These are phyloP conservation scores for Colletotrichum noveboracense DNA, from an alignment of 2,329 filamentous ascomycete genomes.

Conservation along the genomic window DNA sequence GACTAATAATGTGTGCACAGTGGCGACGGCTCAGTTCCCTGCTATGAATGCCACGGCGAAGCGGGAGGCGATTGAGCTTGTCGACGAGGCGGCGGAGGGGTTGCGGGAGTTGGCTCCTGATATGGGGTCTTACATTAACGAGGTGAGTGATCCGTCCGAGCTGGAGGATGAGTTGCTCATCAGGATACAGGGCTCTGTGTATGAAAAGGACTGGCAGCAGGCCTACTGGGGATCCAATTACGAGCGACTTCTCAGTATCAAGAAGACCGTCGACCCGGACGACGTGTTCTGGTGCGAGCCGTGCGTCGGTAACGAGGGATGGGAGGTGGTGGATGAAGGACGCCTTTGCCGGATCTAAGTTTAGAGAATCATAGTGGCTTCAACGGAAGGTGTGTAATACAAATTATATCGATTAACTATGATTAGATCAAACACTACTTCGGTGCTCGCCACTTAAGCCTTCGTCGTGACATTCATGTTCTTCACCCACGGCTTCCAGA, in stretches of 20 bases:
- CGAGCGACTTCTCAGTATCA: conserved; percentile 5
- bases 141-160: background rate
- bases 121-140: conserved; percentile 19
- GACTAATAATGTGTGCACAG: conserved; percentile 26
- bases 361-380: too few relatives aligned
- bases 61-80: conserved; percentile 25
- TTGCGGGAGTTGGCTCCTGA: conserved; percentile 30
- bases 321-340: background rate
- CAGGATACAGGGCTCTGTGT: background rate
- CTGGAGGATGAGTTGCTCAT: background rate
- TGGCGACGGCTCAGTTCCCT: conserved; percentile 28
- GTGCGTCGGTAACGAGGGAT: conserved; percentile 13
- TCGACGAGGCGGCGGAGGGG: conserved; percentile 35
- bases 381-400: background rate
- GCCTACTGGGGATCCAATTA: conserved; percentile 21
- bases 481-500: conserved; percentile 56
- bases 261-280: conserved; percentile 7
- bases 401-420: background rate
- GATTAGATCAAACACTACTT: background rate
- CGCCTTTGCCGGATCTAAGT: background rate
- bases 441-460: conserved; percentile 24
- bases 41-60: conserved; percentile 37
- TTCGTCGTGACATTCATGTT: conserved; percentile 44
- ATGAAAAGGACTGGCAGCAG: conserved; percentile 19
- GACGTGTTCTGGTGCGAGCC: conserved; percentile 17